Evolutionary conservation across 1,139 yeast genomes (phyloP).

Genomic region (Hansenula anomala): DNA sequence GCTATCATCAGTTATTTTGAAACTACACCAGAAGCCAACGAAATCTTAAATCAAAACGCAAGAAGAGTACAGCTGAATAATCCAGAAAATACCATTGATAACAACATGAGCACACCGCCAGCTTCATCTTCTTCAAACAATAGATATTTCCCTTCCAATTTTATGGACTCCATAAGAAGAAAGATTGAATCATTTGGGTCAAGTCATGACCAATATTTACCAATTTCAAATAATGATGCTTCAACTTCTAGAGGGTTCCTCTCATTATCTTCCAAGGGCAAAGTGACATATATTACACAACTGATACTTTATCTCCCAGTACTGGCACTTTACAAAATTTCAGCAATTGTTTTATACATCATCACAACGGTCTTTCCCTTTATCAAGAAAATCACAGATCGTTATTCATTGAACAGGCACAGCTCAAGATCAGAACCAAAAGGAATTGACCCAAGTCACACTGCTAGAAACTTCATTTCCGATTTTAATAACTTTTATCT

Average conservation of each 20-base stretch:
- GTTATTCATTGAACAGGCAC: slow-evolving; percentile 20
- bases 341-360: slow-evolving; percentile 8
- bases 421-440: slow-evolving; percentile 26
- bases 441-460: slow-evolving; percentile 33
- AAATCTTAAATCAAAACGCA: slow-evolving; percentile 13
- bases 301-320: slow-evolving; percentile 17
- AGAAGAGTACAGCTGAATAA: slow-evolving; percentile 4
- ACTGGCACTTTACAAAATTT: slow-evolving; percentile 11
- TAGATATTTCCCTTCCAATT: slow-evolving; percentile 1
- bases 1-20: slow-evolving; percentile 21
- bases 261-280: slow-evolving; percentile 11
- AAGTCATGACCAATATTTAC: slow-evolving; percentile 8
- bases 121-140: background rate
- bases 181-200: slow-evolving; percentile 2
- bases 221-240: slow-evolving; percentile 7
- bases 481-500: slow-evolving; percentile 32
- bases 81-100: background rate
- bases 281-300: slow-evolving; percentile 15
- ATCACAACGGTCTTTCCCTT: slow-evolving; percentile 17
- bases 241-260: slow-evolving; percentile 8
- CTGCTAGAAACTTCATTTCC: slow-evolving; percentile 33
- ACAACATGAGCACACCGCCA: background rate
- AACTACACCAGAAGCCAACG: slow-evolving; percentile 16
- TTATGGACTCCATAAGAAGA: background rate
- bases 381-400: slow-evolving; percentile 11